Evolutionary conservation across 2,329 filamentous ascomycete species (phyloP), one percentile per base, ranked within the genome.

Genomic region (Botrytis tulipae): DNA sequence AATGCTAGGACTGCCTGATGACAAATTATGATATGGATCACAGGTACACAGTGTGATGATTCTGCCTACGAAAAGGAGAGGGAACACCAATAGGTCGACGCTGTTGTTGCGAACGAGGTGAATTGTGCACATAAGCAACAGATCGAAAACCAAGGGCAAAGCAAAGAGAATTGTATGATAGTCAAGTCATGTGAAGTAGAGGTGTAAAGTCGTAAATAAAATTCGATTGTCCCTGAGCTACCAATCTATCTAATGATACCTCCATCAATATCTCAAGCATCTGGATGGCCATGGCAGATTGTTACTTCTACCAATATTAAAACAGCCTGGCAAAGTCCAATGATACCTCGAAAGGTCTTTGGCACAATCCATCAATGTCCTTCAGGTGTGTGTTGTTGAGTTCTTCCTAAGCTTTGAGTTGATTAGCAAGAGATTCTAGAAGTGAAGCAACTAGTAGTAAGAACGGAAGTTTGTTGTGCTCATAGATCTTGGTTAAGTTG

Each of bases 401-500:
- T 57, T 42, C 3, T 14, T 14, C 25, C 66, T 68, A 40, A 5
- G 29, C 66, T 68, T 68, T 4, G 14, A 25, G n/a, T 18, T 6
- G 8, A 37, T 68, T 68, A 68, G 66, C 48, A 68, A 32, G 40
- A n/a, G 14, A 37, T 42, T 67, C 35, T 25, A 42, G 0, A 46
- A 61, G n/a, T 18, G 18, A 42, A 3, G 54, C 42, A 60, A 60
- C 42, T 20, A 40, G 42, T 40, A 48, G 10, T 48, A 22, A 68
- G 44, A 25, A 32, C 4, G 29, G 32, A 20, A 51, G 29, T 18
- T 51, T 59, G 22, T 76, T 68, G 71, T 70, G 76, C 79, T 82
- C 81, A 82, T 80, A 79, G 81, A 82, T 82, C 81, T 82, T 82
- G 81, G 80, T 82, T 78, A 78, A 76, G 66, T 68, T 68, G 78